A percentile compares a stretch with the other conserved stretches of the same genome.
Conservation (phyloP, 495 filamentous ascomycete genomes). For the Penicilliopsis zonata region DNA sequence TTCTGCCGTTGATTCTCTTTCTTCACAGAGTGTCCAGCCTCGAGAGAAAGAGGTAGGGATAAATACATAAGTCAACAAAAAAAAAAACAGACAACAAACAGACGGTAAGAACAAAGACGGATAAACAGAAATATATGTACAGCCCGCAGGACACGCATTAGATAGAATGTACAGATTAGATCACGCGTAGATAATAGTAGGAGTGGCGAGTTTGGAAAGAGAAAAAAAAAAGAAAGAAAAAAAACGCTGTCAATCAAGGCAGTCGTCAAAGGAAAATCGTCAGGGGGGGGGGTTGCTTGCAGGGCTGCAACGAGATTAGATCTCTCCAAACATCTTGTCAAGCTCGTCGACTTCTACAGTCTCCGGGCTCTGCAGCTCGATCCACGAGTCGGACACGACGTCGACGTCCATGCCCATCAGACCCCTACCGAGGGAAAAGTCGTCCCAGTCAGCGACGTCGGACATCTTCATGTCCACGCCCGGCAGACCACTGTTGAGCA, state of each 20-base stretch:
- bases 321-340: conserved; percentile 64
- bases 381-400: conserved; percentile 29
- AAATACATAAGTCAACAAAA: background rate
- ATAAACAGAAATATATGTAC: background rate
- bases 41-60: no score
- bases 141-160: background rate
- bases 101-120: background rate
- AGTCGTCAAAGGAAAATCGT: background rate
- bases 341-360: conserved; percentile 86
- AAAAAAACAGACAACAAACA: background rate
- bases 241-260: background rate
- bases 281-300: conserved; percentile 2
- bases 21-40: no score
- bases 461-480: conserved; percentile 36
- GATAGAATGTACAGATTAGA: background rate
- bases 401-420: conserved; percentile 29
- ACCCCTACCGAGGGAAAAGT: conserved; percentile 28
- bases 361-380: conserved; percentile 72
- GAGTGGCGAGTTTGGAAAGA: background rate
- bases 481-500: conserved; percentile 28
- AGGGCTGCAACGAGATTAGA: conserved; percentile 14
- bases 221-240: conserved; percentile 1
- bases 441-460: conserved; percentile 30
- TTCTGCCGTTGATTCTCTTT: no score
- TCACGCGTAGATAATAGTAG: background rate